Evolutionary conservation across 2,329 filamentous ascomycete genomes (phyloP).

Genomic region (Exutisphaerella laricina): DNA sequence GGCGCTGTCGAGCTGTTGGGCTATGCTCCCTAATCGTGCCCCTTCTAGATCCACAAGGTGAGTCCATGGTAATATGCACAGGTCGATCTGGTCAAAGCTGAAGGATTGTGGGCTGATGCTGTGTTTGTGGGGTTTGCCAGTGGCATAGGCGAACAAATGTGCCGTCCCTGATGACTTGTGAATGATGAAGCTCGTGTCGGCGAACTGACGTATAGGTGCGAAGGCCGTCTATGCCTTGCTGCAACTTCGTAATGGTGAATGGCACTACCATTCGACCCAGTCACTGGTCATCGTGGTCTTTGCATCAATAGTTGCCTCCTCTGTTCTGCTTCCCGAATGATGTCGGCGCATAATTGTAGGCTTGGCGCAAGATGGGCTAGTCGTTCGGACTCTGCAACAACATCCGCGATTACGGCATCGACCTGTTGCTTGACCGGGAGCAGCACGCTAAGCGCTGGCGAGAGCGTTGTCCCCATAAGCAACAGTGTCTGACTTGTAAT

Average conservation of each 20-base stretch:
- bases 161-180: neutral
- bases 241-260: too few relatives aligned
- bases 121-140: neutral
- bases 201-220: neutral
- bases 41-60: neutral
- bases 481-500: constrained; percentile 77
- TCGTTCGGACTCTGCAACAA: constrained; percentile 68
- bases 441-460: constrained; percentile 62
- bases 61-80: neutral
- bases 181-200: too few relatives aligned
- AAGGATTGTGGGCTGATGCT: neutral
- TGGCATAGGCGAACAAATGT: neutral
- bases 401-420: constrained; percentile 71
- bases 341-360: constrained; percentile 68
- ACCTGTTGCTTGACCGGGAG: constrained; percentile 54
- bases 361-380: constrained; percentile 72
- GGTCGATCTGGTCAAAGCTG: neutral
- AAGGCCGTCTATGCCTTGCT: neutral
- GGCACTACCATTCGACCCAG: too few relatives aligned
- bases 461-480: constrained; percentile 81
- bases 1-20: neutral
- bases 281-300: constrained; percentile 12
- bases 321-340: constrained; percentile 69
- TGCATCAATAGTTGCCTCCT: constrained; percentile 56
- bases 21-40: neutral